Base-by-base conservation (phyloP, 768 basidiomycete species). In the Xerocomellus chrysenteron region DNA sequence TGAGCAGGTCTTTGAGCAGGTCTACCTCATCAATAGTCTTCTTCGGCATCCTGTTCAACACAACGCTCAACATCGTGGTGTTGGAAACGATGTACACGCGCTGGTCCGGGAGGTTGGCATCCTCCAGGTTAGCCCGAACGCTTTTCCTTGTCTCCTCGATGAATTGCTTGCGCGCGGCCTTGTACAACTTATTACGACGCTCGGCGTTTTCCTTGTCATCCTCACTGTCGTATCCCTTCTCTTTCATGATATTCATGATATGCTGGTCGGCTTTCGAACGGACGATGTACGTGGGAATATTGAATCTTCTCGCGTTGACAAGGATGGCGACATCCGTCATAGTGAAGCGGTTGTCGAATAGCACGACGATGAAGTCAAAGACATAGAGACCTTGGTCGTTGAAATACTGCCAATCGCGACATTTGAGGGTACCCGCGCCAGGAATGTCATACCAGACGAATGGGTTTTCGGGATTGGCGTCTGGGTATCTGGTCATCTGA, bases 261-360 rank as follows among this genome's bases (percentile, higher is more conserved):
- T 72, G 69, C n/a, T 65, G 67, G 50, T 75, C 73, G 0, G 74
- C 66, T 48, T 76, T 74, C 16, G 75, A 75, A 2, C 74, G 74
- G 21, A 75, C 69, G 36, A 75, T 70, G 46, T 68, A 71, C 0
- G 65, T 64, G 4, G 75, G 72, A 32, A 75, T 74, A 0, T 66
- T 61, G 60, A 67, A 73, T 4, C 60, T 65, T 30, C 52, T 62
- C 51, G 67, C 70, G 52, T 70, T 72, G 8, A 55, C 52, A 33
- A 75, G 67, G 51, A 76, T 69, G 10, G 71, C 70, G 8, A 69
- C 54, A 17, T 73, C 74, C 5, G 73, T 73, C 60, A 59, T 62
- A 0, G 72, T 73, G 56, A 75, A 72, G 0, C 74, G 68, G 49
- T 69, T 68, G 57, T 68, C 67, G 39, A 74, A 67, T 24, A 74